Evolutionary conservation across 106 monocot species (phyloP).

Genomic region (Ottelia alismoides): DNA sequence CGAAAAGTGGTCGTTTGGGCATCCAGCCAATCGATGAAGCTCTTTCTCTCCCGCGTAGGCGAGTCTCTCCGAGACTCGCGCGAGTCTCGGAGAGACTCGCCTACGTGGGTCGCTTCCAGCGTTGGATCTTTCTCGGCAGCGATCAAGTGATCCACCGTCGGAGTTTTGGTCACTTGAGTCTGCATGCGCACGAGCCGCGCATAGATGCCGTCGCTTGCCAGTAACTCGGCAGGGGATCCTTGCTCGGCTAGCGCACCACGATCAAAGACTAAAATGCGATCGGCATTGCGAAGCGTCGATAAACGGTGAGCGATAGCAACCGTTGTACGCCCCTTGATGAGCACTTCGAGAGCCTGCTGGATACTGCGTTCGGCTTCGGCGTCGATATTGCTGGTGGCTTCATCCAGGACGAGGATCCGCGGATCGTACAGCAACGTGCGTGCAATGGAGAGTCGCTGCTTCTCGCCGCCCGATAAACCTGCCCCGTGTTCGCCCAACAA

Average conservation of each 20-base stretch:
- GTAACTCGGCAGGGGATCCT: too few species aligned
- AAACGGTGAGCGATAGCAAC: background rate
- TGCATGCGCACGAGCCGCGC: too few species aligned
- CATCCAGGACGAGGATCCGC: slow-evolving; percentile 6
- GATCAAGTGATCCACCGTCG: too few species aligned
- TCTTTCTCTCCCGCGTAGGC: too few species aligned
- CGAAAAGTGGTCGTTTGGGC: too few species aligned
- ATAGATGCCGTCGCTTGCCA: too few species aligned
- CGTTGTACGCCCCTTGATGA: background rate
- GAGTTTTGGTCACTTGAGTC: too few species aligned
- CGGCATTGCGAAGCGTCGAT: background rate
- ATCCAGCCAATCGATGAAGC: too few species aligned
- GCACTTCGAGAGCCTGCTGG: slow-evolving; percentile 2
- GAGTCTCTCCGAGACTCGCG: too few species aligned
- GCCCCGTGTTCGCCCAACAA: slow-evolving; percentile 7
- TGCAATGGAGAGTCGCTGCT: slow-evolving; percentile 6
- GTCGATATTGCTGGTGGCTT: slow-evolving; percentile 5
- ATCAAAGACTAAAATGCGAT: background rate
- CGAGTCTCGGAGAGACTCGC: too few species aligned
- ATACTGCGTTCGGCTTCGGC: slow-evolving; percentile 2
- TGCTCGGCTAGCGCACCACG: background rate
- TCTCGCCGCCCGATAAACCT: slow-evolving; percentile 4
- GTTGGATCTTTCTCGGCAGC: too few species aligned
- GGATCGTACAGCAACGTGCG: slow-evolving; percentile 6
- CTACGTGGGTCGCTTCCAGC: too few species aligned